Evolutionary conservation across 2,329 filamentous ascomycete genomes (phyloP).

Genomic region (Magnaporthiopsis poae): DNA sequence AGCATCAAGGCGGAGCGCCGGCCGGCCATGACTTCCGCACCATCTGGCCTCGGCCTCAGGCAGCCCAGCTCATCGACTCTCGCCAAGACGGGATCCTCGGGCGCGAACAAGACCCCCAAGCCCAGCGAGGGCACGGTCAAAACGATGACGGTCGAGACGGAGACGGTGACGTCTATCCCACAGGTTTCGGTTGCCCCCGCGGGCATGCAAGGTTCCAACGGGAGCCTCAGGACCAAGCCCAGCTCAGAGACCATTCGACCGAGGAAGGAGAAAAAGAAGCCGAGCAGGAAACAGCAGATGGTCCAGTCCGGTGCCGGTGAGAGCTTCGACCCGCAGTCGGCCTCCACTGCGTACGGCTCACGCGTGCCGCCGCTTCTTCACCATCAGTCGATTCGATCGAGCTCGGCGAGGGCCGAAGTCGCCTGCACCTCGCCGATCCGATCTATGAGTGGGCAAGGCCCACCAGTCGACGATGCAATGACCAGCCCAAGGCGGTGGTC

Average conservation of each 20-base stretch:
- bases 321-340: constrained; percentile 25
- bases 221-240: constrained; percentile 73
- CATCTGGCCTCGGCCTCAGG: constrained; percentile 46
- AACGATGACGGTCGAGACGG: constrained; percentile 96
- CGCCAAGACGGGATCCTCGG: constrained; percentile 37
- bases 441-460: constrained; percentile 23
- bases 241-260: constrained; percentile 95
- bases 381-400: constrained; percentile 30
- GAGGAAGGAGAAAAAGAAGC: constrained; percentile 83
- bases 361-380: constrained; percentile 25
- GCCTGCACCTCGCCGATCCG: constrained; percentile 25
- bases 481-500: constrained; percentile 16
- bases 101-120: constrained; percentile 50
- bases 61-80: constrained; percentile 56
- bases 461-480: constrained; percentile 19
- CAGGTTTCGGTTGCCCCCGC: constrained; percentile 63
- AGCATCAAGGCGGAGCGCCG: constrained; percentile 37
- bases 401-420: constrained; percentile 21
- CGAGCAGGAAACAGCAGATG: constrained; percentile 61
- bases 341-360: background rate
- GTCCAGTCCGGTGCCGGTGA: constrained; percentile 66
- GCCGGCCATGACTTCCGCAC: constrained; percentile 32
- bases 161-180: constrained; percentile 84
- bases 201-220: constrained; percentile 54
- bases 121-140: constrained; percentile 63